Percentiles rank a stretch among this genome's conserved stretches.
These are phyloP conservation scores for Aotearoamyces nothofagi DNA, from an alignment of 2,329 filamentous ascomycete genomes.

Conservation along the genomic window DNA sequence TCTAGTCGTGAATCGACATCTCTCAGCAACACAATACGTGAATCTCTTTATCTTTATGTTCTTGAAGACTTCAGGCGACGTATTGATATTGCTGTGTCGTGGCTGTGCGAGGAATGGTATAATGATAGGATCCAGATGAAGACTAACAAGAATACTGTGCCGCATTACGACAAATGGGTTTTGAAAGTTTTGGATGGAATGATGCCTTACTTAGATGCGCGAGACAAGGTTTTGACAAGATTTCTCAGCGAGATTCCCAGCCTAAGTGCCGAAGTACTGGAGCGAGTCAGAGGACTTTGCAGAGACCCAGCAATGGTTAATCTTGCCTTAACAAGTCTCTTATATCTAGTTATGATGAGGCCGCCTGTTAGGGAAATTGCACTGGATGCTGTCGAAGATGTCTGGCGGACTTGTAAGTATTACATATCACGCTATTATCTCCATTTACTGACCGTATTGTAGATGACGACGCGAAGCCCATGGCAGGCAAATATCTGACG, in stretches of 20 bases:
- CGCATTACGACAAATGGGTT: slow-evolving; percentile 68
- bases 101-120: slow-evolving; percentile 98
- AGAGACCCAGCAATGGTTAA: slow-evolving; percentile 49
- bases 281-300: slow-evolving; percentile 54
- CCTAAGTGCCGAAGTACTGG: slow-evolving; percentile 55
- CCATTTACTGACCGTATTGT: slow-evolving; percentile 11
- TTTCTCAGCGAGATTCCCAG: slow-evolving; percentile 86
- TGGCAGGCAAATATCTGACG: slow-evolving; percentile 45
- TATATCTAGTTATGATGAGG: slow-evolving; percentile 53
- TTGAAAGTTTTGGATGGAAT: slow-evolving; percentile 78
- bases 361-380: slow-evolving; percentile 48
- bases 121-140: slow-evolving; percentile 53
- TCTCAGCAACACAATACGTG: slow-evolving; percentile 58
- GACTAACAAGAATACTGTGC: slow-evolving; percentile 28
- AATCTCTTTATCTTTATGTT: slow-evolving; percentile 70
- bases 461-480: slow-evolving; percentile 47
- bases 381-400: slow-evolving; percentile 48
- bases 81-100: slow-evolving; percentile 80
- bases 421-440: no score
- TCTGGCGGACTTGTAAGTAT: slow-evolving; percentile 49
- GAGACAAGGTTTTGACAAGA: slow-evolving; percentile 78
- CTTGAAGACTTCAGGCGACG: slow-evolving; percentile 83
- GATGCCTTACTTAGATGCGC: slow-evolving; percentile 76
- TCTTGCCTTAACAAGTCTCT: slow-evolving; percentile 46
- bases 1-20: slow-evolving; percentile 20